Percentiles rank a stretch among this genome's conserved stretches.
Conservation (phyloP, 1,284 basidiomycete genomes). For the Baeospora myosura region DNA sequence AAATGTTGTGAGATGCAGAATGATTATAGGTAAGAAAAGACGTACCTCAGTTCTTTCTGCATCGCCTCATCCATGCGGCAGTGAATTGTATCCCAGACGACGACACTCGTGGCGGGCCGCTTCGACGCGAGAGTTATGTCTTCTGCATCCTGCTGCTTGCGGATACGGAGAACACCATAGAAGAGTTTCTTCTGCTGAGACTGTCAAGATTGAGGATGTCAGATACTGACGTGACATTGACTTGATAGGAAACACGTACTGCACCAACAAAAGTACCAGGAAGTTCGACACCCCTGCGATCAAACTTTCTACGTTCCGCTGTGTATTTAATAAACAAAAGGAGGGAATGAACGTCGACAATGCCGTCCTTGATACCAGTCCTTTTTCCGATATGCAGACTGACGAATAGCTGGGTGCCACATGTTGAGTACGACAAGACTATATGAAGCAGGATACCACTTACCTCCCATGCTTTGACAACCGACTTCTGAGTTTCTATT, state of each 20-base stretch:
- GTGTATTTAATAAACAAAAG: slow-evolving; percentile 15
- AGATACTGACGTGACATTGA: background rate
- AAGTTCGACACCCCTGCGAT: slow-evolving; percentile 11
- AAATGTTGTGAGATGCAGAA: slow-evolving; percentile 7
- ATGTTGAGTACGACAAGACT: background rate
- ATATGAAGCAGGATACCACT: background rate
- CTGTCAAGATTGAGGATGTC: no score
- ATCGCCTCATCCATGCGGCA: slow-evolving; percentile 22
- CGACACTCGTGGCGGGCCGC: slow-evolving; percentile 15
- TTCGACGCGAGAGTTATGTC: slow-evolving; percentile 6
- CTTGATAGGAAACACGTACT: slow-evolving; percentile 11
- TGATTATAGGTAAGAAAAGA: slow-evolving; percentile 12
- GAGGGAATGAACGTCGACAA: slow-evolving; percentile 19
- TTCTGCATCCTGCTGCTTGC: slow-evolving; percentile 17
- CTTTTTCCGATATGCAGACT: slow-evolving; percentile 2
- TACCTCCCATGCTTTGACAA: slow-evolving; percentile 14
- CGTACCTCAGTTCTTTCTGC: slow-evolving; percentile 15
- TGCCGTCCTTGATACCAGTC: slow-evolving; percentile 17
- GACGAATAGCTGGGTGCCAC: slow-evolving; percentile 2
- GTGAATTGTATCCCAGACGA: slow-evolving; percentile 21
- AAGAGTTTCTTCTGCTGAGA: slow-evolving; percentile 19
- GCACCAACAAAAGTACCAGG: slow-evolving; percentile 19
- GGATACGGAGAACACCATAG: slow-evolving; percentile 17
- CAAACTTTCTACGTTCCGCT: slow-evolving; percentile 15
- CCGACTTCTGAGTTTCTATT: slow-evolving; percentile 15